Conservation (phyloP, 768 basidiomycete species). For the Naganishia kalamii region DNA sequence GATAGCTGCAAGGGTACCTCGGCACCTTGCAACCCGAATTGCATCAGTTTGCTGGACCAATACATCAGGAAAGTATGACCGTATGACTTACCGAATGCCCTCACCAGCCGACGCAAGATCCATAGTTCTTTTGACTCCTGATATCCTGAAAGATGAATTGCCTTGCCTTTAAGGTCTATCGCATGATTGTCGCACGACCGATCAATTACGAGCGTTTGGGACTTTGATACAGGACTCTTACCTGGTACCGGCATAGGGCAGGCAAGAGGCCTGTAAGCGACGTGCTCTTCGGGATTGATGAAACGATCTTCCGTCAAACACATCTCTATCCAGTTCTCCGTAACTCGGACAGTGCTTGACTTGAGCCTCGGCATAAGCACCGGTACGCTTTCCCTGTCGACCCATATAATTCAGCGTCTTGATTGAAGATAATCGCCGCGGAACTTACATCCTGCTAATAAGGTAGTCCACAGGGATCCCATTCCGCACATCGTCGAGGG, state of each 20-base stretch:
- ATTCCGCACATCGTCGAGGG: conserved; percentile 27
- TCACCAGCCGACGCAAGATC: conserved; percentile 52
- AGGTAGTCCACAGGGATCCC: conserved; percentile 38
- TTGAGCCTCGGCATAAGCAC: not conserved
- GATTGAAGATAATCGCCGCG: not conserved
- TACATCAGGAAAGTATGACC: no score
- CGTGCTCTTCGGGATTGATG: conserved; percentile 60
- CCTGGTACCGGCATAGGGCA: conserved; percentile 59
- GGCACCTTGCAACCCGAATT: not conserved
- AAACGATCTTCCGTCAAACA: conserved; percentile 73
- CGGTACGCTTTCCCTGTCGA: not conserved
- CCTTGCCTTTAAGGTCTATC: not conserved
- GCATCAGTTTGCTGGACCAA: not conserved
- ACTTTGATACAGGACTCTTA: conserved; percentile 38
- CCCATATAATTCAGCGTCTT: not conserved
- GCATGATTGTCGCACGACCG: no score
- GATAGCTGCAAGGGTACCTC: not conserved
- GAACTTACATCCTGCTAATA: conserved; percentile 38
- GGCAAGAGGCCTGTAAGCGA: conserved; percentile 64
- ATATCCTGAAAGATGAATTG: conserved; percentile 6
- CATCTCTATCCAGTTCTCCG: conserved; percentile 89
- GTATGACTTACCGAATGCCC: conserved; percentile 59
- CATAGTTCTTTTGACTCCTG: conserved; percentile 9
- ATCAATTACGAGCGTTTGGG: no score
- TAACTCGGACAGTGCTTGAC: conserved; percentile 50